Base-by-base conservation (phyloP, 2,329 filamentous ascomycete species). In the Blastomyces gilchristii region DNA sequence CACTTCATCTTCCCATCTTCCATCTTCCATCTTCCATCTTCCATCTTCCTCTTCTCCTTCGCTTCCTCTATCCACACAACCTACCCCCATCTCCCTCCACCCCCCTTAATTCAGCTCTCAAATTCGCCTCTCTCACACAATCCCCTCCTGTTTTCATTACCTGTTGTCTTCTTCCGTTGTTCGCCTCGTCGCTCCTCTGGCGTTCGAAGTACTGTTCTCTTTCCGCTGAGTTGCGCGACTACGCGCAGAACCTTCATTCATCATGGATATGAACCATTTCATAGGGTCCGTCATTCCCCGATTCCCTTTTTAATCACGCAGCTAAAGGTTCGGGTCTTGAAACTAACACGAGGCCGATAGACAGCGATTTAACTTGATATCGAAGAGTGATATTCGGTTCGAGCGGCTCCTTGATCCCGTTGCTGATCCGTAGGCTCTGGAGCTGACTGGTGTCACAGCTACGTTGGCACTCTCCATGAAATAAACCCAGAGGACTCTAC, bases 401-500 rank as follows among this genome's bases (percentile, higher is more conserved):
- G 57, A 59, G 43, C 57, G 57, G 43, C 57, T 59, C 57, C 57
- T 59, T 59, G 41, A 59, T 59, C 41, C 57, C 43, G 57, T 59
- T 59, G 57, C 28, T 47, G 39, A 47, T 59, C 69, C 58, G 53
- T 34, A 66, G 59, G 67, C 67, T 62, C 62, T 68, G 39, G 52
- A 61, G 68, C 76, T 79, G 67, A 79, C 76, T 66, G 60, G 65
- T 63, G 64, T 62, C 65, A 64, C 72, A 97, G 92, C 78, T 97
- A 97, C 80, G 90, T 96, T 73, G 94, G 94, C 69, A 93, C 89
- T 62, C 86, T 99, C 61, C 91, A 97, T 79, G 90, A 97, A 77
- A 99, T 99, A 84, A 97, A 97, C 78, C 96, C 93, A 66, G 92
- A 96, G 77, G 89, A 91, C 70, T 95, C 93, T 57, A 97, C 94